phyloP scores from a whole-genome alignment of 805 yeast genomes.

The Saccharomycopsis selenospora region DNA sequence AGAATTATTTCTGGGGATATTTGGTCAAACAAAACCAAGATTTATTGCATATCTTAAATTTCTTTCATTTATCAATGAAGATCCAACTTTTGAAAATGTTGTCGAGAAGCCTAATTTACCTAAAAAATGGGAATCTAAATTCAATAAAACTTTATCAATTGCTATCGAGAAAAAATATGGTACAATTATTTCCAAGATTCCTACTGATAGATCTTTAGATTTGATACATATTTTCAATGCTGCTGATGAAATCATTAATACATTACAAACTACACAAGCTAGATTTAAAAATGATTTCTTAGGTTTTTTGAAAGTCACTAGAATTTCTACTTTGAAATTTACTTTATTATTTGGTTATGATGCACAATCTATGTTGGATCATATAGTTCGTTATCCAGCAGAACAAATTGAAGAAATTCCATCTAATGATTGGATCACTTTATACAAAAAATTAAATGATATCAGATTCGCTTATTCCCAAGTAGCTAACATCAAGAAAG shows the following conservation, averaged over 20 bases:
- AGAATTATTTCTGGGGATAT: constrained; percentile 35
- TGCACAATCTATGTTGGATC: constrained; percentile 41
- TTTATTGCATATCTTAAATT: constrained; percentile 46
- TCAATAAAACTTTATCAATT: constrained; percentile 31
- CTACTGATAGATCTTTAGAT: constrained; percentile 48
- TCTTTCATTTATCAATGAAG: constrained; percentile 43
- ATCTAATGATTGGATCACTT: constrained; percentile 50
- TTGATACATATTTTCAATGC: constrained; percentile 50
- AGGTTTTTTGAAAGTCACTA: constrained; percentile 47
- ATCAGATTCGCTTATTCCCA: constrained; percentile 46
- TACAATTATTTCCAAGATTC: constrained; percentile 41
- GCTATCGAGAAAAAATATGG: constrained; percentile 41
- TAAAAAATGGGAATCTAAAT: constrained; percentile 37
- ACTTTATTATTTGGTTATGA: constrained; percentile 49
- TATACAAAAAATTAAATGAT: constrained; percentile 47
- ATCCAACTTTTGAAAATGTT: constrained; percentile 33
- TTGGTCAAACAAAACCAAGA: constrained; percentile 44
- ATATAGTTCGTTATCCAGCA: constrained; percentile 36
- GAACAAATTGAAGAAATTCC: constrained; percentile 31
- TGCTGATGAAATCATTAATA: constrained; percentile 44
- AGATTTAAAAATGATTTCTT: constrained; percentile 55
- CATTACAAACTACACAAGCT: constrained; percentile 47
- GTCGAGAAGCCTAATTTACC: constrained; percentile 32
- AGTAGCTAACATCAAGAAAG: constrained; percentile 31
- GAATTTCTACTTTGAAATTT: constrained; percentile 41